A percentile compares a stretch with the other conserved stretches of the same genome.
These are phyloP conservation scores for Podila epigama DNA, from an alignment of 192 early-diverging fungal genomes.

Conservation along the genomic window DNA sequence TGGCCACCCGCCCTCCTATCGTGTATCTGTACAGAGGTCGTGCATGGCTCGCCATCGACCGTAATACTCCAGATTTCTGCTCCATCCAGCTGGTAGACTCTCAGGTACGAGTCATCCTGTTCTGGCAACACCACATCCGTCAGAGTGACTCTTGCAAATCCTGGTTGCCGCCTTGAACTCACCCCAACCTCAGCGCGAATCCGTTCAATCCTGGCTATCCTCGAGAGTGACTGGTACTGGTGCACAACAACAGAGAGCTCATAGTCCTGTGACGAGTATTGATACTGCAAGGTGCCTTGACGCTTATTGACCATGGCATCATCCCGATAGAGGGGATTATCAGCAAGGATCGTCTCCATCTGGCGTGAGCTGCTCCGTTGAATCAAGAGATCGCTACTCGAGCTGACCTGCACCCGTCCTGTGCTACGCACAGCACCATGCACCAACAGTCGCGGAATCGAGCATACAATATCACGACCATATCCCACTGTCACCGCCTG, in stretches of 20 bases:
- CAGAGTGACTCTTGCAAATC: constrained; percentile 25
- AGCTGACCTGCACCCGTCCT: constrained; percentile 26
- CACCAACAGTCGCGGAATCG: constrained; percentile 19
- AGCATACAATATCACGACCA: constrained; percentile 30
- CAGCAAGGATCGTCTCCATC: constrained; percentile 5
- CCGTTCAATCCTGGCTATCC: constrained; percentile 45
- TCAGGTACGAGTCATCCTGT: constrained; percentile 29
- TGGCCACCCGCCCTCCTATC: constrained; percentile 10
- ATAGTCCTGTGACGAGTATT: constrained; percentile 22
- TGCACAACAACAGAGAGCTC: constrained; percentile 23
- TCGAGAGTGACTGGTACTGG: constrained; percentile 27
- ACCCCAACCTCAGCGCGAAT: constrained; percentile 29
- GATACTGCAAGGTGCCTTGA: constrained; percentile 12
- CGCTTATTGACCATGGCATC: neutral
- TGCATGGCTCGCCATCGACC: constrained; percentile 34
- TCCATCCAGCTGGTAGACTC: constrained; percentile 34
- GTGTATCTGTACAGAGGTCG: constrained; percentile 22
- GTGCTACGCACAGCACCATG: constrained; percentile 12
- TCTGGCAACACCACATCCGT: constrained; percentile 28
- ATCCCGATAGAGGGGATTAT: constrained; percentile 5
- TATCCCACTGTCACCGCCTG: constrained; percentile 36
- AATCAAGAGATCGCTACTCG: constrained; percentile 22
- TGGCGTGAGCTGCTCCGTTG: constrained; percentile 8
- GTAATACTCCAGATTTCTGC: constrained; percentile 43
- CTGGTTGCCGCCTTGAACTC: constrained; percentile 29